phyloP scores from a whole-genome alignment of 2,329 filamentous ascomycete species.

The Chaetomium globosum region DNA sequence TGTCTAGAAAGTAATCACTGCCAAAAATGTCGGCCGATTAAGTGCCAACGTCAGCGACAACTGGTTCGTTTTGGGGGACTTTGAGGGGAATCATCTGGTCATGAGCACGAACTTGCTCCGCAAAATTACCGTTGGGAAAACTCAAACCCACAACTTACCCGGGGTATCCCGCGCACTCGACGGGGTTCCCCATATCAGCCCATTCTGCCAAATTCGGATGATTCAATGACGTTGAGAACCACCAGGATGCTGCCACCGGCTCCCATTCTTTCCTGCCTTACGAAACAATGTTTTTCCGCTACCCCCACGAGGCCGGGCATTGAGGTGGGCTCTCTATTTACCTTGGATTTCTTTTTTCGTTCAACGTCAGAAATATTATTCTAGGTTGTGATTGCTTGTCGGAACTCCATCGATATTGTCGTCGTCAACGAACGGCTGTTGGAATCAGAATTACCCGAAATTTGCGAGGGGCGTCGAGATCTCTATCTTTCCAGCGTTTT shows the following conservation, averaged over 20 bases:
- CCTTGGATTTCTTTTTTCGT: no score
- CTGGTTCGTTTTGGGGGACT: slow-evolving; percentile 9
- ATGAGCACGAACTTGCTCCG: neutral
- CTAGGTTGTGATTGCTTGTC: neutral
- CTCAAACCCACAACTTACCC: neutral
- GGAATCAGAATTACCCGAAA: slow-evolving; percentile 6
- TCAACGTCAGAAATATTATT: neutral
- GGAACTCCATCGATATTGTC: neutral
- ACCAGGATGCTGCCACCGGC: no score
- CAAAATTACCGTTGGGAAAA: neutral
- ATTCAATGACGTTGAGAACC: neutral
- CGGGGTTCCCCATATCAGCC: neutral
- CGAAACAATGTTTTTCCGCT: neutral
- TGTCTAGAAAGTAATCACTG: neutral
- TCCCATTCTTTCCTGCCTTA: slow-evolving; percentile 3
- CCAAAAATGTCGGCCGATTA: neutral
- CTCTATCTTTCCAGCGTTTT: neutral
- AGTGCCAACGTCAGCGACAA: neutral
- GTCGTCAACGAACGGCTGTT: neutral
- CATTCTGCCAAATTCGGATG: neutral
- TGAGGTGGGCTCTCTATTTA: no score
- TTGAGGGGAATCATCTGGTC: neutral
- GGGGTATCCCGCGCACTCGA: slow-evolving; percentile 29
- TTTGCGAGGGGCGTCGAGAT: neutral
- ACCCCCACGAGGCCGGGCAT: no score